These are phyloP conservation scores for Cordyceps militaris DNA, from an alignment of 2,329 filamentous ascomycete genomes.

Conservation along the genomic window DNA sequence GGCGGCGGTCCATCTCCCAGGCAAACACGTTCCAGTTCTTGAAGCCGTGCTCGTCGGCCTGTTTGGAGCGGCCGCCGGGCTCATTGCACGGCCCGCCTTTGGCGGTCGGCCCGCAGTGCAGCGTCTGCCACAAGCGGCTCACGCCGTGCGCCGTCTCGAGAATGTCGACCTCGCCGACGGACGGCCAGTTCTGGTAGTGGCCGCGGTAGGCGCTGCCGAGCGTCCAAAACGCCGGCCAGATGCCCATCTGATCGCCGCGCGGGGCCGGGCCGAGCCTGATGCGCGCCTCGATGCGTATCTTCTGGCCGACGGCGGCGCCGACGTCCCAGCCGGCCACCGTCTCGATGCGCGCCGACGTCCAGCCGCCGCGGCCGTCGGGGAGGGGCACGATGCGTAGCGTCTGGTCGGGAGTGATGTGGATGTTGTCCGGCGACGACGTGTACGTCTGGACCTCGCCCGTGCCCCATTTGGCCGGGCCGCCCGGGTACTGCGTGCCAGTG, in stretches of 20 bases:
- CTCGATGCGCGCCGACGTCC: slow-evolving; percentile 41
- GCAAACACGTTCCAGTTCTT: slow-evolving; percentile 27
- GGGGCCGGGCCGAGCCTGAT: slow-evolving; percentile 30
- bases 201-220: slow-evolving; percentile 33
- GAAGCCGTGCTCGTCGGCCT: slow-evolving; percentile 16
- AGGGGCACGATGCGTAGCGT: slow-evolving; percentile 31
- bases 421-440: slow-evolving; percentile 32
- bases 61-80: slow-evolving; percentile 26
- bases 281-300: slow-evolving; percentile 31
- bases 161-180: slow-evolving; percentile 38
- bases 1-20: slow-evolving; percentile 27
- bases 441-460: slow-evolving; percentile 43
- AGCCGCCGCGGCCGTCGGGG: slow-evolving; percentile 24
- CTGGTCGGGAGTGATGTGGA: slow-evolving; percentile 29
- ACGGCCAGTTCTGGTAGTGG: slow-evolving; percentile 35
- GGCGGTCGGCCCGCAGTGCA: slow-evolving; percentile 33
- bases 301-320: slow-evolving; percentile 24
- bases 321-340: slow-evolving; percentile 29
- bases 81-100: slow-evolving; percentile 36
- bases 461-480: slow-evolving; percentile 40
- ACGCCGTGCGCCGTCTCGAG: slow-evolving; percentile 37
- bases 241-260: slow-evolving; percentile 26
- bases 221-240: slow-evolving; percentile 43
- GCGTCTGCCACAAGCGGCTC: slow-evolving; percentile 27
- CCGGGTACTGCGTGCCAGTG: slow-evolving; percentile 39